Percentiles rank a stretch among this genome's conserved stretches.
These are phyloP conservation scores for Hortiboletus campestris DNA, from an alignment of 768 basidiomycete species.

Conservation along the genomic window DNA sequence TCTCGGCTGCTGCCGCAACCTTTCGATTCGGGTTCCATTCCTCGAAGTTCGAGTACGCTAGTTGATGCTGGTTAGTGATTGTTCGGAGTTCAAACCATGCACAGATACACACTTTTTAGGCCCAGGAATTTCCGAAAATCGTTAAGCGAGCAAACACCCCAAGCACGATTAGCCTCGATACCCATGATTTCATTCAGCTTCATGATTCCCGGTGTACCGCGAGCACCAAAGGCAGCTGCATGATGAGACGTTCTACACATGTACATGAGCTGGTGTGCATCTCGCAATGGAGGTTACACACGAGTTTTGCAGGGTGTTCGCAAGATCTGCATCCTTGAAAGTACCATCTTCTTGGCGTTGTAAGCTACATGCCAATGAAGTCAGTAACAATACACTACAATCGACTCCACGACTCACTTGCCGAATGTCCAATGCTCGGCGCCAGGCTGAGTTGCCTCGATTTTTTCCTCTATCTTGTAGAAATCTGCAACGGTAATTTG, in stretches of 20 bases:
- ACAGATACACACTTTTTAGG: conserved; percentile 54
- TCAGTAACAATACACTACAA: not conserved
- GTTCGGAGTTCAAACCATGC: not conserved
- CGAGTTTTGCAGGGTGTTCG: conserved; percentile 65
- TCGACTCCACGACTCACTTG: conserved; percentile 36
- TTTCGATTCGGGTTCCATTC: conserved; percentile 80
- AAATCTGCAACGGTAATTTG: conserved; percentile 50
- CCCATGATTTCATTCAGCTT: conserved; percentile 82
- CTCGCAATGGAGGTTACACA: conserved; percentile 34
- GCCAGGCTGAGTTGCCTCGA: conserved; percentile 44
- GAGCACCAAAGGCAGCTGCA: conserved; percentile 73
- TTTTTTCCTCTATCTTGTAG: conserved; percentile 40
- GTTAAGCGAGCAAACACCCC: conserved; percentile 83
- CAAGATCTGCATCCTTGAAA: conserved; percentile 73
- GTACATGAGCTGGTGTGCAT: not conserved
- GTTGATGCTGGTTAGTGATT: not conserved
- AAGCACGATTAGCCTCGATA: conserved; percentile 69
- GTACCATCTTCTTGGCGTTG: conserved; percentile 53
- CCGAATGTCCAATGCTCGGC: conserved; percentile 67
- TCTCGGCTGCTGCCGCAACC: conserved; percentile 70
- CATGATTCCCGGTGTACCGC: conserved; percentile 74
- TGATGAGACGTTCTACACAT: conserved; percentile 60
- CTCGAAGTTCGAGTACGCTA: conserved; percentile 66
- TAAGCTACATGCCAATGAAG: conserved; percentile 39
- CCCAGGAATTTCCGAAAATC: conserved; percentile 84